phyloP scores from a whole-genome alignment of 2,329 filamentous ascomycete species.

The Chalaropsis thielavioides region DNA sequence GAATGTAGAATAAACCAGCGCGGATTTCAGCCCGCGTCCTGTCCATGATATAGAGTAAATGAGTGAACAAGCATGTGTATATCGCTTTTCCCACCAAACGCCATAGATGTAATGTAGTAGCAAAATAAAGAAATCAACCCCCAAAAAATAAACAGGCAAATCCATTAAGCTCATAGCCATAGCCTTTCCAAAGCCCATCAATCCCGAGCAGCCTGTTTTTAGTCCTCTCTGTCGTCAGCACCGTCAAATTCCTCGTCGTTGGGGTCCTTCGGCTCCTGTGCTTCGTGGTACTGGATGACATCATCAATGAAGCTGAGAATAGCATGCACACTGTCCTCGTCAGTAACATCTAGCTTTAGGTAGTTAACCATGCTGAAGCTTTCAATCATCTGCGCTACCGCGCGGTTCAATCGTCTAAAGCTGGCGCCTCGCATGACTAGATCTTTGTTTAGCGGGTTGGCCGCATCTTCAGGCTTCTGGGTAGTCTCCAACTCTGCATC shows the following conservation, averaged over 20 bases:
- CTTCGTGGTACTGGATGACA: conserved; percentile 83
- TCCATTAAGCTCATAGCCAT: not conserved
- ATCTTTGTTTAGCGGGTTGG: conserved; percentile 49
- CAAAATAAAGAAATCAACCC: not conserved
- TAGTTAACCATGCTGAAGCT: conserved; percentile 98
- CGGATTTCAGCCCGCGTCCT: not conserved
- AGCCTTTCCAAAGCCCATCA: not conserved
- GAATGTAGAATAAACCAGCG: not conserved
- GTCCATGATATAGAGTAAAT: not conserved
- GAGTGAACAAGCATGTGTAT: conserved; percentile 2
- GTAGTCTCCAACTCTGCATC: conserved; percentile 54
- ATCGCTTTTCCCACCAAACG: conserved; percentile 6
- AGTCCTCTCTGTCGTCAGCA: conserved; percentile 27
- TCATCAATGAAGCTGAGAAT: conserved; percentile 90
- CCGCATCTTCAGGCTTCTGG: conserved; percentile 25
- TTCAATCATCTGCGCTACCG: conserved; percentile 83
- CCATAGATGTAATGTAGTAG: not conserved
- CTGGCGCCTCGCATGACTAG: conserved; percentile 66
- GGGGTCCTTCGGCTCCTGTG: conserved; percentile 78
- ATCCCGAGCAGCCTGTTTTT: not conserved
- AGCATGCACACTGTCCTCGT: conserved; percentile 77
- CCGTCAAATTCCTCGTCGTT: conserved; percentile 39
- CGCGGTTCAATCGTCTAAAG: conserved; percentile 71
- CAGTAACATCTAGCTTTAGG: conserved; percentile 71
- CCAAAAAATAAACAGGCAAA: not conserved